A percentile compares a stretch with the other conserved stretches of the same genome.
Conservation (phyloP, 345 rosid species). For the Salix caprea region DNA sequence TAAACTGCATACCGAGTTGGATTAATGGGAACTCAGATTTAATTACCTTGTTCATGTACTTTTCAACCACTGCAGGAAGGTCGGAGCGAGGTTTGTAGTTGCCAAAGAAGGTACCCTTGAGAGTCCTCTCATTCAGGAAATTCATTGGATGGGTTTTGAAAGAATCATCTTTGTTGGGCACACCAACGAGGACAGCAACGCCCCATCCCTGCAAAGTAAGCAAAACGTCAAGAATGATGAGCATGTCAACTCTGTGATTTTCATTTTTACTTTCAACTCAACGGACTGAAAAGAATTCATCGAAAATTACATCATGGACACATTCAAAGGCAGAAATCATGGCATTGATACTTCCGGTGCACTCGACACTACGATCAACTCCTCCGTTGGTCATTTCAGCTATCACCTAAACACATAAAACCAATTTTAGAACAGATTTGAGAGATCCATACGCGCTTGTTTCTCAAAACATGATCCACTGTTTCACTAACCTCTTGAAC, state of each 20-base stretch:
- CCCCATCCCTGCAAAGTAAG: slow-evolving; percentile 41
- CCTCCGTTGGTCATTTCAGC: slow-evolving; percentile 50
- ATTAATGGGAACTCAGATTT: neutral
- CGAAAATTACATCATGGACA: slow-evolving; percentile 33
- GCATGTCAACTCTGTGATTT: neutral
- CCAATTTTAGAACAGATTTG: neutral
- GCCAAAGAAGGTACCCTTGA: slow-evolving; percentile 43
- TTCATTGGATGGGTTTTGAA: slow-evolving; percentile 41
- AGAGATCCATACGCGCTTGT: neutral
- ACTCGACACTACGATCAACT: slow-evolving; percentile 44
- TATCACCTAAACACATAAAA: slow-evolving; percentile 27
- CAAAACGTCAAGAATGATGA: neutral
- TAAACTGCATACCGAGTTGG: neutral
- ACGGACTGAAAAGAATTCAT: neutral
- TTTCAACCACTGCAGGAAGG: slow-evolving; percentile 38
- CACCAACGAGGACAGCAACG: slow-evolving; percentile 44
- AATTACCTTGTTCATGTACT: slow-evolving; percentile 37
- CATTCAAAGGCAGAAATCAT: slow-evolving; percentile 48
- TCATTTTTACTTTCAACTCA: neutral
- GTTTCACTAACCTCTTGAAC: slow-evolving; percentile 18
- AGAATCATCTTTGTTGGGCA: slow-evolving; percentile 39
- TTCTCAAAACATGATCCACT: neutral
- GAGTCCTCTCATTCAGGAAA: slow-evolving; percentile 37
- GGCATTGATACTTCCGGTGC: slow-evolving; percentile 41
- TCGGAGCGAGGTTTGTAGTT: slow-evolving; percentile 43